Percentiles rank a stretch among this genome's conserved stretches.
Conservation (phyloP, 2,329 filamentous ascomycete genomes). For the Cryphonectria radicalis region DNA sequence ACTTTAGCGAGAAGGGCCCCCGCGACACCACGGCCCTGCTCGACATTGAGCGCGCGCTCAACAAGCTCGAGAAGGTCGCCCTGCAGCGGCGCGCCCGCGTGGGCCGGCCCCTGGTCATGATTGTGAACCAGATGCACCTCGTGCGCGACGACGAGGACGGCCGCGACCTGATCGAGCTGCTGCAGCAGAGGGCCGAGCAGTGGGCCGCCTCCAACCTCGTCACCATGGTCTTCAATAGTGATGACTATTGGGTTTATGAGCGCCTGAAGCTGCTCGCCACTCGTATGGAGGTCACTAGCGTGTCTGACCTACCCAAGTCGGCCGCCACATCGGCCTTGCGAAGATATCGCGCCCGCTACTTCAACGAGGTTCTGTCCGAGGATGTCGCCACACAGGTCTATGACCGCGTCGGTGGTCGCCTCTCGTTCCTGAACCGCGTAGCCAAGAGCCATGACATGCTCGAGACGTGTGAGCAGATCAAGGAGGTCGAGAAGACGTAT, state of each 20-base stretch:
- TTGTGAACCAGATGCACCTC: slow-evolving; percentile 92
- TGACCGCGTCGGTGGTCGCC: slow-evolving; percentile 80
- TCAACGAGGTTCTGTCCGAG: slow-evolving; percentile 60
- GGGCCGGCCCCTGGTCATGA: slow-evolving; percentile 79
- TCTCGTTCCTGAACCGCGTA: slow-evolving; percentile 87
- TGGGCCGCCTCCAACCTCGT: slow-evolving; percentile 93
- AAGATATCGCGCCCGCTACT: slow-evolving; percentile 82
- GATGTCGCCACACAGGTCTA: slow-evolving; percentile 77
- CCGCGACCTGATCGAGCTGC: slow-evolving; percentile 88
- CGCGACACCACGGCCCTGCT: slow-evolving; percentile 89
- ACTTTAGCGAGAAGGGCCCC: slow-evolving; percentile 93
- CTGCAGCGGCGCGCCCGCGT: slow-evolving; percentile 66
- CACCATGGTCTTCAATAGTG: slow-evolving; percentile 91
- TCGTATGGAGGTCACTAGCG: slow-evolving; percentile 89
- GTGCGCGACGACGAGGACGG: slow-evolving; percentile 91
- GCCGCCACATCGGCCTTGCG: slow-evolving; percentile 77
- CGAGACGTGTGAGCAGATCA: slow-evolving; percentile 69
- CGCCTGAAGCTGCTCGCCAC: slow-evolving; percentile 89
- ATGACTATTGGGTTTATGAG: slow-evolving; percentile 99
- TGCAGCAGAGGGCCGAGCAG: slow-evolving; percentile 93
- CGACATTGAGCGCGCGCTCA: slow-evolving; percentile 94
- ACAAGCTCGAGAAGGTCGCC: slow-evolving; percentile 97
- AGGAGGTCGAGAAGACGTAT: slow-evolving; percentile 73
- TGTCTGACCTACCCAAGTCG: slow-evolving; percentile 79
- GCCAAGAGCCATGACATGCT: slow-evolving; percentile 87